phyloP scores from a whole-genome alignment of 2,329 filamentous ascomycete species.

The Talaromyces verruculosus region DNA sequence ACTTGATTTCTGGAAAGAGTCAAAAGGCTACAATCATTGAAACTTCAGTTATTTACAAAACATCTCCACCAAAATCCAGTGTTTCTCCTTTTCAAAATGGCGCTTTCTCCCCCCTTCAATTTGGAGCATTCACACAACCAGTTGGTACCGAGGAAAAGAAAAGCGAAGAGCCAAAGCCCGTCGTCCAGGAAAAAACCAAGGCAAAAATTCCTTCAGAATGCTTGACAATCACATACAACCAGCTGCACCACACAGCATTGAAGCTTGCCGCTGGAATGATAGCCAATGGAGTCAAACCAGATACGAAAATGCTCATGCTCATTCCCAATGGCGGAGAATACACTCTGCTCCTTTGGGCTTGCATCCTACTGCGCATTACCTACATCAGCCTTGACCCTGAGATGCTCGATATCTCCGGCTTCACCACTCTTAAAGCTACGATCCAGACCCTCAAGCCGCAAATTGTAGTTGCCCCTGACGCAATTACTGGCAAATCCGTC shows the following conservation, averaged over 20 bases:
- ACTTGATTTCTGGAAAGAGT: neutral
- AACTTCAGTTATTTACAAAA: neutral
- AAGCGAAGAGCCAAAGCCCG: neutral
- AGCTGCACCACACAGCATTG: neutral
- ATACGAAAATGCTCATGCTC: neutral
- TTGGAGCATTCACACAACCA: neutral
- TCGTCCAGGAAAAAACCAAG: neutral
- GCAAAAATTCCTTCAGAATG: neutral
- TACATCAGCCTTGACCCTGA: neutral
- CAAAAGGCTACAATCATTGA: neutral
- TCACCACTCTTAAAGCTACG: neutral
- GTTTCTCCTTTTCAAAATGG: neutral
- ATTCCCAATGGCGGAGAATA: slow-evolving; percentile 7
- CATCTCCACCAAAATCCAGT: neutral
- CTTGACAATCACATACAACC: neutral
- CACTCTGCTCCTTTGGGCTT: slow-evolving; percentile 1
- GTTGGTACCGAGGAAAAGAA: neutral
- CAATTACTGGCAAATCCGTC: neutral
- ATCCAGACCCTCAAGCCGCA: neutral
- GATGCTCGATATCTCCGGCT: neutral
- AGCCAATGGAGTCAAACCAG: neutral
- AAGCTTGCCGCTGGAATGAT: neutral
- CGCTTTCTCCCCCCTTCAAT: neutral
- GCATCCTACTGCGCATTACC: neutral
- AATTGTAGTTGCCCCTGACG: neutral